These are phyloP conservation scores for Suhomyces kilbournensis DNA, from an alignment of 805 yeast genomes.

Conservation along the genomic window DNA sequence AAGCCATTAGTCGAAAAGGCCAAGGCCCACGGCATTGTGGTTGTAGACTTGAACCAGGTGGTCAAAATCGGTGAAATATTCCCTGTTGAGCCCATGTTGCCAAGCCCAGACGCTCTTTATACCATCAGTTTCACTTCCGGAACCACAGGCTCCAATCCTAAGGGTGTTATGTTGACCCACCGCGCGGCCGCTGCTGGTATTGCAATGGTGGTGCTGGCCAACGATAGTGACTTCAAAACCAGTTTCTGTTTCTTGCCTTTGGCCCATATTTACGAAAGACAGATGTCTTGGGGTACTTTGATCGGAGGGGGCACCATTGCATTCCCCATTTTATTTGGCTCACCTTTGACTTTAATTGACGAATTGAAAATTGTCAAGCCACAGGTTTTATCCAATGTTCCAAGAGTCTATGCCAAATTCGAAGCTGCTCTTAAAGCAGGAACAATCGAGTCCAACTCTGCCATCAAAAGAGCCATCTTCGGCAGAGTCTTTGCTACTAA, in stretches of 20 bases:
- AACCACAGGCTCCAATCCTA: constrained; percentile 26
- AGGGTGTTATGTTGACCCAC: constrained; percentile 24
- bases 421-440: constrained; percentile 24
- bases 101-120: constrained; percentile 16
- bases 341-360: constrained; percentile 22
- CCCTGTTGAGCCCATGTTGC: constrained; percentile 16
- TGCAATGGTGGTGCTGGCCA: constrained; percentile 12
- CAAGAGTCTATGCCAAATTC: constrained; percentile 24
- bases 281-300: constrained; percentile 19
- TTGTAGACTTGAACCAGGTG: constrained; percentile 22
- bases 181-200: constrained; percentile 17
- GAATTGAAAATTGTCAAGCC: constrained; percentile 25
- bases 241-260: constrained; percentile 31
- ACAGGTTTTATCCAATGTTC: constrained; percentile 22
- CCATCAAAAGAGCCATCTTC: constrained; percentile 15
- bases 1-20: constrained; percentile 58
- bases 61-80: constrained; percentile 19
- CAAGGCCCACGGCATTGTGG: constrained; percentile 12
- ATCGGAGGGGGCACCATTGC: constrained; percentile 24
- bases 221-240: constrained; percentile 2
- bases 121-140: constrained; percentile 28
- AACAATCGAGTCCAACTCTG: constrained; percentile 18
- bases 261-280: constrained; percentile 38
- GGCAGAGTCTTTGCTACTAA: constrained; percentile 18
- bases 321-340: constrained; percentile 21